Percentiles rank a stretch among this genome's conserved stretches.
phyloP scores from a whole-genome alignment of 116 monocot species.

The Zostera marina region DNA sequence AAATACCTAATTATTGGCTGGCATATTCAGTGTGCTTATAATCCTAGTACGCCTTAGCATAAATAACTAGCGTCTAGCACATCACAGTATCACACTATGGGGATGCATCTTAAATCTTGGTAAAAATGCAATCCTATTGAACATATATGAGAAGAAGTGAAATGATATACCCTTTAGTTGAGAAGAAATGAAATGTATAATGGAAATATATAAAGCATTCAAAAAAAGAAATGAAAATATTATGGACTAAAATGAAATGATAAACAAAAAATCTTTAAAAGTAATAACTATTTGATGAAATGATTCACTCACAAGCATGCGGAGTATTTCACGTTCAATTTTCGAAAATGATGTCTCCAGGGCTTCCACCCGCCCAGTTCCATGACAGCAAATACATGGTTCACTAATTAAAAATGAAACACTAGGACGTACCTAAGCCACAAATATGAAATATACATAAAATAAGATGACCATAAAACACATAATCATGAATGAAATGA shows the following conservation, averaged over 20 bases:
- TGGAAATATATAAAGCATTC: not conserved
- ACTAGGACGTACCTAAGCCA: conserved; percentile 74
- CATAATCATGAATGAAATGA: not conserved
- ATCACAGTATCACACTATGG: too few relatives aligned
- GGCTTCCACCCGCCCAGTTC: conserved; percentile 84
- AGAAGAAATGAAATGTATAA: too few relatives aligned
- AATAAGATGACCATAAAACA: too few relatives aligned
- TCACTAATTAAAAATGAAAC: conserved; percentile 95
- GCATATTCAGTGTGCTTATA: too few relatives aligned
- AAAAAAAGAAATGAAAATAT: not conserved
- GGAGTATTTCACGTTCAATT: conserved; percentile 89
- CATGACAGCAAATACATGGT: conserved; percentile 81
- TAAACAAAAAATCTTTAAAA: not conserved
- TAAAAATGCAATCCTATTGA: too few relatives aligned
- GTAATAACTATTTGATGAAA: not conserved
- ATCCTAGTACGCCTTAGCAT: too few relatives aligned
- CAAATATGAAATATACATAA: not conserved
- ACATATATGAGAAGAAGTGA: too few relatives aligned
- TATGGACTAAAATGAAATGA: not conserved
- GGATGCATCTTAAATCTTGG: too few relatives aligned
- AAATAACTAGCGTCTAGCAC: too few relatives aligned
- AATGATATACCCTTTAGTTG: too few relatives aligned
- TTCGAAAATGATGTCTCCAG: conserved; percentile 90
- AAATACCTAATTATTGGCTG: too few relatives aligned
- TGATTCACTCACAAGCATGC: conserved; percentile 50